Evolutionary conservation across 305 asterid genomes (phyloP).

Genomic region (Fraxinus floribunda): DNA sequence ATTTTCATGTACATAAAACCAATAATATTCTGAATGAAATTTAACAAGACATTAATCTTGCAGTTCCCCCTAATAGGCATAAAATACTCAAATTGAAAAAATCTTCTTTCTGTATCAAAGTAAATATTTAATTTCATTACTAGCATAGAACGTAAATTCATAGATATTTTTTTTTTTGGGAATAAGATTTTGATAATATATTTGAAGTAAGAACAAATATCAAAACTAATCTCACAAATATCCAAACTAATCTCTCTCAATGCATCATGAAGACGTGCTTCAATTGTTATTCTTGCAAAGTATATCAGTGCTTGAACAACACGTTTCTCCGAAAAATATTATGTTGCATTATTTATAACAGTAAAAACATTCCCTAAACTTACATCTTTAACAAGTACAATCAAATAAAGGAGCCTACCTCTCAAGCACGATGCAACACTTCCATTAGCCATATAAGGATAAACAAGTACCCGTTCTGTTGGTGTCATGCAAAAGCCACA

Average conservation of each 20-base stretch:
- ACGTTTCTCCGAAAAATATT: not conserved
- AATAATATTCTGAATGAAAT: not conserved
- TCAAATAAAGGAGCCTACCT: constrained; percentile 39
- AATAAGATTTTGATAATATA: no score
- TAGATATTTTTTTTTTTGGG: not conserved
- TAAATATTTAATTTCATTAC: no score
- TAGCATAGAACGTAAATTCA: not conserved
- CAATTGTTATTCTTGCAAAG: no score
- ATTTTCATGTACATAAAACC: not conserved
- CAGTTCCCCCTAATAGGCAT: not conserved
- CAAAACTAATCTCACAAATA: no score
- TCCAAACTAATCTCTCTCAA: not conserved
- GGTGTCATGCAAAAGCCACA: constrained; percentile 89
- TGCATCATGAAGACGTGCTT: not conserved
- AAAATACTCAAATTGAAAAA: not conserved
- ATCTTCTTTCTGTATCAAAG: not conserved
- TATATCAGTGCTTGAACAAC: not conserved
- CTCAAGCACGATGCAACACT: constrained; percentile 86
- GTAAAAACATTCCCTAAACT: not conserved
- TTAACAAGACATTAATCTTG: not conserved
- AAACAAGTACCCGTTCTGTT: constrained; percentile 78
- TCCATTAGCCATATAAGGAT: constrained; percentile 84
- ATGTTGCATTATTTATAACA: not conserved
- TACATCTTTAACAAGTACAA: constrained; percentile 1
- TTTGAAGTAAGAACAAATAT: not conserved